Conservation (phyloP, 768 basidiomycete species). For the Tubosaeta brunneosetosa region DNA sequence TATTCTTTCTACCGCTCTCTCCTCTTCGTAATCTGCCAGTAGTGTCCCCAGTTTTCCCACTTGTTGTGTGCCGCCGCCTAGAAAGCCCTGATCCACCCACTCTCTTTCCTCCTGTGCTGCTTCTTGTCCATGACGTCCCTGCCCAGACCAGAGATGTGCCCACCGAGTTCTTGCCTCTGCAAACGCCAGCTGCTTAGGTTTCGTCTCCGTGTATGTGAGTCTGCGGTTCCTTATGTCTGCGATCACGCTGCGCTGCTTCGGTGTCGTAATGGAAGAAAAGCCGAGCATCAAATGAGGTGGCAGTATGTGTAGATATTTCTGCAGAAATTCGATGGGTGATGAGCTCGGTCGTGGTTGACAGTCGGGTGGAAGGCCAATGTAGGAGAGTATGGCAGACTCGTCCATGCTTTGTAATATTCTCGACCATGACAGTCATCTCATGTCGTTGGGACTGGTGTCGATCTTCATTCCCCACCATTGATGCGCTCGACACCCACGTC, state of each 20-base stretch:
- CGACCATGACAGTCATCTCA: conserved; percentile 19
- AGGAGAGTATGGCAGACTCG: conserved; percentile 35
- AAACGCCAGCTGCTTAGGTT: conserved; percentile 54
- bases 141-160: conserved; percentile 66
- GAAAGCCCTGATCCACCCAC: conserved; percentile 63
- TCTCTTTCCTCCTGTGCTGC: conserved; percentile 61
- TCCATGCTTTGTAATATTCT: conserved; percentile 3
- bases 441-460: conserved; percentile 58
- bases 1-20: conserved; percentile 63
- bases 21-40: conserved; percentile 72
- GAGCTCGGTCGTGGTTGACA: conserved; percentile 57
- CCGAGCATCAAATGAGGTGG: conserved; percentile 56
- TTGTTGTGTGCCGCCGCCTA: conserved; percentile 50
- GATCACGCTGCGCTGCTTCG: conserved; percentile 63
- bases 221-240: conserved; percentile 69
- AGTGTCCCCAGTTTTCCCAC: conserved; percentile 67
- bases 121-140: conserved; percentile 43
- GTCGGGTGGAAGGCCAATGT: conserved; percentile 54
- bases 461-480: conserved; percentile 33
- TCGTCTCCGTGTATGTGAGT: conserved; percentile 52
- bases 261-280: conserved; percentile 43
- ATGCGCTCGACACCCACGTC: conserved; percentile 44
- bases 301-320: conserved; percentile 51
- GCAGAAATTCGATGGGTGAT: conserved; percentile 62
- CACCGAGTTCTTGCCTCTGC: conserved; percentile 50